These are phyloP conservation scores for Alternaria ethzedia DNA, from an alignment of 2,329 filamentous ascomycete species.

Conservation along the genomic window DNA sequence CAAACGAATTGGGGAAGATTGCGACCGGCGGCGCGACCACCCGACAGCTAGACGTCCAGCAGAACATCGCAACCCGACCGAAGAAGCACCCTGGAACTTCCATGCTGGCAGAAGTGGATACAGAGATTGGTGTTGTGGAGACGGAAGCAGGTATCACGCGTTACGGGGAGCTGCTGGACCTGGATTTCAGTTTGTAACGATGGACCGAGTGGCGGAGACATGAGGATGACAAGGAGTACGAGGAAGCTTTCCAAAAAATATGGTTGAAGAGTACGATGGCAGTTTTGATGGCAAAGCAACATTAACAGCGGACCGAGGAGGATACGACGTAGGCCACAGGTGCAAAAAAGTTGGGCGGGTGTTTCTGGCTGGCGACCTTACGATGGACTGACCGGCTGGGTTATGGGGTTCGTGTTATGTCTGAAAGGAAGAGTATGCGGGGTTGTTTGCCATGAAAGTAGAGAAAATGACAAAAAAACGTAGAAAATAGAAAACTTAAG, in stretches of 20 bases:
- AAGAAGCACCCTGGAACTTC: slow-evolving; percentile 8
- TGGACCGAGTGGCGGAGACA: neutral
- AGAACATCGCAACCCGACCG: slow-evolving; percentile 1
- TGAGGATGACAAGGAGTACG: neutral
- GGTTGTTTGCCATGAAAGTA: neutral
- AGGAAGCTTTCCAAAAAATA: neutral
- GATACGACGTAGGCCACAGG: neutral
- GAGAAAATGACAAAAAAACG: slow-evolving; percentile 17
- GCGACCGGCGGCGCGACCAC: slow-evolving; percentile 53
- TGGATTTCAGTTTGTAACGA: slow-evolving; percentile 25
- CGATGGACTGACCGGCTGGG: neutral
- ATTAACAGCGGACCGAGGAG: neutral
- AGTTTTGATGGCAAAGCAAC: neutral
- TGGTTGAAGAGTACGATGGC: neutral
- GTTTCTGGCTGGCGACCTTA: neutral
- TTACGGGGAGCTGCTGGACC: slow-evolving; percentile 44
- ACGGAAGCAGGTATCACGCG: slow-evolving; percentile 42
- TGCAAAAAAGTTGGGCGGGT: neutral
- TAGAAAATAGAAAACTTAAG: neutral
- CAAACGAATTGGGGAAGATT: slow-evolving; percentile 72
- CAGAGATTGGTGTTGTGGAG: slow-evolving; percentile 26
- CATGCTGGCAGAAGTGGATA: neutral
- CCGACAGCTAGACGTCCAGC: neutral
- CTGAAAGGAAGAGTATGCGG: neutral
- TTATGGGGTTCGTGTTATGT: neutral